These are phyloP conservation scores for Fusarium sp. DNA, from an alignment of 2,329 filamentous ascomycete species.

Conservation along the genomic window DNA sequence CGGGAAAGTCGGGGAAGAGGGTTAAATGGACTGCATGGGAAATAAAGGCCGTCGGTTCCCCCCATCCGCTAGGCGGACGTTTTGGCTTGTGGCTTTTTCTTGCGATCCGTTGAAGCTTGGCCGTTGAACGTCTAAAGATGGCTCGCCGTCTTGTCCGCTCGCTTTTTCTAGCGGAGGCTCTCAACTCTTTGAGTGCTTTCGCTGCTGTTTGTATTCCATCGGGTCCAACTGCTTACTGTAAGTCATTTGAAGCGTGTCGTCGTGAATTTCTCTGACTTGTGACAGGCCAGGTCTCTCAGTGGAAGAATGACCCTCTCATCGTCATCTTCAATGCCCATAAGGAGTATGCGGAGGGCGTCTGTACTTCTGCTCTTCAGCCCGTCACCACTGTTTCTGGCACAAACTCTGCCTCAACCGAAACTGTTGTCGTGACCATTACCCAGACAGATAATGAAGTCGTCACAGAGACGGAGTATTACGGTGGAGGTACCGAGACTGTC, in stretches of 20 bases:
- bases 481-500: conserved; percentile 6
- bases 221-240: conserved; percentile 13
- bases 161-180: conserved; percentile 4
- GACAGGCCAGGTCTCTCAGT: conserved; percentile 4
- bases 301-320: conserved; percentile 21
- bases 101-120: neutral
- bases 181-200: neutral
- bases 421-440: neutral
- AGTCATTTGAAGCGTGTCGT: neutral
- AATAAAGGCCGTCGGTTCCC: neutral
- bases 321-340: neutral
- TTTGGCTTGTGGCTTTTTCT: neutral
- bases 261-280: neutral
- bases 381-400: conserved; percentile 13
- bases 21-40: neutral
- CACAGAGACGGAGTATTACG: neutral
- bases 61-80: neutral
- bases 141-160: conserved; percentile 29
- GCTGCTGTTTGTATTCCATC: conserved; percentile 6
- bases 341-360: conserved; percentile 8
- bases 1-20: neutral
- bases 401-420: neutral
- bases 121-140: conserved; percentile 6
- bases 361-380: conserved; percentile 16
- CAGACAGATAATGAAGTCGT: neutral